Base-by-base conservation (phyloP, 345 rosid genomes). In the Carallia pectinifolia region DNA sequence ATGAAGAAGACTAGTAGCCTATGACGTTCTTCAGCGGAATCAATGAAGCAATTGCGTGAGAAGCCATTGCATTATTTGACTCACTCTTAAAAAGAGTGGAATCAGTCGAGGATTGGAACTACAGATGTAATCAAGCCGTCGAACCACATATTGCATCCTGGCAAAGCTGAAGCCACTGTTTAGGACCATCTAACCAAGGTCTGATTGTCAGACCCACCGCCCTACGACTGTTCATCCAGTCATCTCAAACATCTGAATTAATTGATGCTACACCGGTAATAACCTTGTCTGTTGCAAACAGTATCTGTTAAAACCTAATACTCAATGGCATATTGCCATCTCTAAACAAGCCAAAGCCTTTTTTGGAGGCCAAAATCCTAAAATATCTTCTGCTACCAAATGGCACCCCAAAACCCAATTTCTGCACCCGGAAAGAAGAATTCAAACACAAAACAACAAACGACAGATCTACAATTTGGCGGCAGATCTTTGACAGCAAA, bases 51-150 rank as follows among this genome's bases (percentile, higher is more conserved):
- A 31, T 60, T 50, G 53, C 47, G 68, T 37, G 69, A 31, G 13
- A 77, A 75, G 56, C 71, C 79, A 19, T 36, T 75, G 34, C 82
- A 75, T 65, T 65, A 72, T 30, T 69, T 75, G 8, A 75, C 74
- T 1, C 34, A 54, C 36, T 17, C 71, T 53, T 47, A 69, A 1
- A 72, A 61, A 52, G 69, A 72, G 36, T 65, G 77, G 75, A 80
- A 76, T 65, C 54, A 76, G 58, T 72, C 74, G 30, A 74, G 72
- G 62, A 44, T 55, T 10, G 72, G 65, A 9, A 53, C 53, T 9
- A 38, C 15, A 4, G 15, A 9, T 1, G 62, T 59, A 23, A 54
- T 5, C 1, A 50, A 16, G 69, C 61, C 67, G 7, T 15, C 76
- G 55, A 60, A 68, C 33, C 44, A n/a, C 37, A 31, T 61, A 15